Conservation (phyloP, 345 rosid genomes). For the Chamaenerion angustifolium region DNA sequence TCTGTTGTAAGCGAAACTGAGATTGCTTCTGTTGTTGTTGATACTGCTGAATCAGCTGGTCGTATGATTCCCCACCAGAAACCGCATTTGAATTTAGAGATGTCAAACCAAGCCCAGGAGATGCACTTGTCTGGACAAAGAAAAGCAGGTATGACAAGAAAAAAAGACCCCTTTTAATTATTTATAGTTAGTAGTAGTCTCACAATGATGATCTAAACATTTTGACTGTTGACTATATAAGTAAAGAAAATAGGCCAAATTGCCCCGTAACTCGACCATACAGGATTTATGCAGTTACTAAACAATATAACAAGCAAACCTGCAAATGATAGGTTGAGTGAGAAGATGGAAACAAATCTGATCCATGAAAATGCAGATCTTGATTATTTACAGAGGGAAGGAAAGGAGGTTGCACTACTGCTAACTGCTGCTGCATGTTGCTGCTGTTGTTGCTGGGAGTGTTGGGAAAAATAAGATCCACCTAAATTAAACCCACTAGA, state of each 20-base stretch:
- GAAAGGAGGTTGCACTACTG: slow-evolving; percentile 41
- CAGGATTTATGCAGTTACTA: too few species aligned
- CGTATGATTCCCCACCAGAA: slow-evolving; percentile 60
- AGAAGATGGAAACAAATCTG: slow-evolving; percentile 71
- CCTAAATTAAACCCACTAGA: slow-evolving; percentile 83
- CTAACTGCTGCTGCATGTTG: slow-evolving; percentile 74
- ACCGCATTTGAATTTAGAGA: slow-evolving; percentile 59
- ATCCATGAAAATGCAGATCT: slow-evolving; percentile 58
- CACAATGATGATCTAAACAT: too few species aligned
- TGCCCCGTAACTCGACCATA: too few species aligned
- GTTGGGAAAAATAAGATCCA: slow-evolving; percentile 72
- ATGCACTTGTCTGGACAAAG: slow-evolving; percentile 48
- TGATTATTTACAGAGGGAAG: slow-evolving; percentile 52
- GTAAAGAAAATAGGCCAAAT: too few species aligned
- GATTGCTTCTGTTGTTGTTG: slow-evolving; percentile 66
- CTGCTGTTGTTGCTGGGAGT: slow-evolving; percentile 63
- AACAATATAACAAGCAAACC: slow-evolving; percentile 30
- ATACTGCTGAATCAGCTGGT: slow-evolving; percentile 76
- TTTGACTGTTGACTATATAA: too few species aligned
- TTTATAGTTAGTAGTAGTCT: too few species aligned
- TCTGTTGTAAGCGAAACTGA: slow-evolving; percentile 78
- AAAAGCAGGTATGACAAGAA: too few species aligned
- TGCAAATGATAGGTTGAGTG: slow-evolving; percentile 70
- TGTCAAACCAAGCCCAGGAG: slow-evolving; percentile 76
- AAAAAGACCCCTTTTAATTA: too few species aligned